These are phyloP conservation scores for Globisporangium viniferum DNA, from an alignment of 352 stramenopile genomes.

Conservation along the genomic window DNA sequence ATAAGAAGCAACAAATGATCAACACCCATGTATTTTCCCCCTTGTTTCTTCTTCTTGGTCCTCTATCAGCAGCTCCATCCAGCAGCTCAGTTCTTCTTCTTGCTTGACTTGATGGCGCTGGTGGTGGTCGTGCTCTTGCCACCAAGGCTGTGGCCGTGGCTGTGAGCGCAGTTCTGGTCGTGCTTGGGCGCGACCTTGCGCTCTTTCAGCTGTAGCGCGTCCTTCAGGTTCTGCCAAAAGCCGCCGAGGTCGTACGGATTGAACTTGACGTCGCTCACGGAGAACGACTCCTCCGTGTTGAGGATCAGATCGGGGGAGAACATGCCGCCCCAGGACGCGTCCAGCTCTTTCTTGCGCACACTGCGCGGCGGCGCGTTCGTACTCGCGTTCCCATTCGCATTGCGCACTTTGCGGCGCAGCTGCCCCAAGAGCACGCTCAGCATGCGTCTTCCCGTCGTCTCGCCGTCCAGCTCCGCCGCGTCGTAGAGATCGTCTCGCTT, in stretches of 20 bases:
- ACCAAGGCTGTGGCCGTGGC: slow-evolving; percentile 4
- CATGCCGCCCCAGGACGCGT: slow-evolving; percentile 72
- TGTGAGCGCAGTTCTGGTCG: neutral
- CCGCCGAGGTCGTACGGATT: slow-evolving; percentile 73
- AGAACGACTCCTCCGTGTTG: slow-evolving; percentile 71
- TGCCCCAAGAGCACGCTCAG: slow-evolving; percentile 47
- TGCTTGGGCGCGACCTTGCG: neutral
- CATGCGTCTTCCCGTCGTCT: slow-evolving; percentile 38
- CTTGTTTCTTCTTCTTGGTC: neutral
- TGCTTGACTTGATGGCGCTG: slow-evolving; percentile 14
- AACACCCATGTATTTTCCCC: slow-evolving; percentile 3
- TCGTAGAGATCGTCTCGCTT: slow-evolving; percentile 75
- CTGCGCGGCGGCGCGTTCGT: slow-evolving; percentile 16
- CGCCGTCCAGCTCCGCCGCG: slow-evolving; percentile 45
- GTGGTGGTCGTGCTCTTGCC: neutral
- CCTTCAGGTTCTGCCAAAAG: slow-evolving; percentile 58
- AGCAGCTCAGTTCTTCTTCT: slow-evolving; percentile 28
- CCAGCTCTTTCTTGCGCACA: slow-evolving; percentile 53
- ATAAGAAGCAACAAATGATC: slow-evolving; percentile 11
- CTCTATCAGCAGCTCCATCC: neutral
- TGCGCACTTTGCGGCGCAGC: slow-evolving; percentile 28
- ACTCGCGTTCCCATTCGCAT: slow-evolving; percentile 4
- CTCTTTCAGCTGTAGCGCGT: slow-evolving; percentile 41
- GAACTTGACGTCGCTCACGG: slow-evolving; percentile 65
- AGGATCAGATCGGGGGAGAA: slow-evolving; percentile 70